Conservation (phyloP, 2,329 filamentous ascomycete genomes). For the Nannizziopsis arthrosporioides region DNA sequence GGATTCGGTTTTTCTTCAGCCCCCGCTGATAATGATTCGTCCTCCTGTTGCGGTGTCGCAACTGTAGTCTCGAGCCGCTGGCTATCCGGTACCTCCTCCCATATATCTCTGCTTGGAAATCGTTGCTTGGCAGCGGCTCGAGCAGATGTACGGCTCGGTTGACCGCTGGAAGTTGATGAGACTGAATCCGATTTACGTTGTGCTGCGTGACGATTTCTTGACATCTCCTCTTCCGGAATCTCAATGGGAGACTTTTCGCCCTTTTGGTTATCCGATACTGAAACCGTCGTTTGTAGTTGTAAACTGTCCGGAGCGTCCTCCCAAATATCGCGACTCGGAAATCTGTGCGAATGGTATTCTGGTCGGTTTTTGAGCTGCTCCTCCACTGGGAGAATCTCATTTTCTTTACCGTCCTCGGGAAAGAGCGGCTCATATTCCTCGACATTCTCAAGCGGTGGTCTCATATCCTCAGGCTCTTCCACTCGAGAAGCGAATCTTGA, state of each 20-base stretch:
- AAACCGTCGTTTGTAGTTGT: slow-evolving; percentile 66
- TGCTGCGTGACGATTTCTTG: slow-evolving; percentile 28
- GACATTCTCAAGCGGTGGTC: slow-evolving; percentile 70
- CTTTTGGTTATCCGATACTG: slow-evolving; percentile 57
- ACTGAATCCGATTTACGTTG: slow-evolving; percentile 22
- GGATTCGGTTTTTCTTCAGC: slow-evolving; percentile 26
- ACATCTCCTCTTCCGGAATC: slow-evolving; percentile 39
- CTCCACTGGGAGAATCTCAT: slow-evolving; percentile 37
- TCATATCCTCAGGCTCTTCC: slow-evolving; percentile 38
- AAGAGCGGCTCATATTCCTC: slow-evolving; percentile 94
- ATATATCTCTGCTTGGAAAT: slow-evolving; percentile 85
- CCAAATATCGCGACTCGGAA: slow-evolving; percentile 94
- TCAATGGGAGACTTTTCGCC: slow-evolving; percentile 33
- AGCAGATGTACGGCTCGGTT: slow-evolving; percentile 15
- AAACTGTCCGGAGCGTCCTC: slow-evolving; percentile 86
- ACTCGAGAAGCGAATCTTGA: slow-evolving; percentile 45
- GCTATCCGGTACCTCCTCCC: slow-evolving; percentile 87
- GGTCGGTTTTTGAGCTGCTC: slow-evolving; percentile 33
- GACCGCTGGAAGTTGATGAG: slow-evolving; percentile 24
- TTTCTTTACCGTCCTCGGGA: slow-evolving; percentile 59
- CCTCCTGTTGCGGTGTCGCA: slow-evolving; percentile 34
- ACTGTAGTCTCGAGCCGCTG: slow-evolving; percentile 68
- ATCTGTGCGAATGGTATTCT: slow-evolving; percentile 51
- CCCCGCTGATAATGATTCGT: slow-evolving; percentile 7
- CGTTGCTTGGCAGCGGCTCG: slow-evolving; percentile 46